These are phyloP conservation scores for Schoenoplectus tabernaemontani DNA, from an alignment of 202 grass and related monocot species.

Conservation along the genomic window DNA sequence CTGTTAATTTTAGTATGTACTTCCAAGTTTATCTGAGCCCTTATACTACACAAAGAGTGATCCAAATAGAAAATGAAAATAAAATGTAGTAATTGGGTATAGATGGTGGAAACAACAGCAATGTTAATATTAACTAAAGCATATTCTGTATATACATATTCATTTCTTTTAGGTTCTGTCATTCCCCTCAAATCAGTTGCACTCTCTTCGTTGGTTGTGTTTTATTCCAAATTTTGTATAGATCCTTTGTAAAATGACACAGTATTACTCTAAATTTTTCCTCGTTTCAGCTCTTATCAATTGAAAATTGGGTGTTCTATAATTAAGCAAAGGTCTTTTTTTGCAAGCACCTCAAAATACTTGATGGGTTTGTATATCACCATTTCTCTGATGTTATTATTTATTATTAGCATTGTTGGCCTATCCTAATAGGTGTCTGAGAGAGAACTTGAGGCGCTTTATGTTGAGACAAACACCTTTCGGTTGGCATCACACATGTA, in stretches of 20 bases:
- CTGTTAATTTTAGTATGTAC: background rate
- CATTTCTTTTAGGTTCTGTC: background rate
- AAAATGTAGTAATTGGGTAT: background rate
- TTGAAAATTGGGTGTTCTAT: background rate
- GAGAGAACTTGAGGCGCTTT: conserved; percentile 60
- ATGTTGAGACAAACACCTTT: conserved; percentile 85
- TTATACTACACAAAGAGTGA: background rate
- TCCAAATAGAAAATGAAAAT: background rate
- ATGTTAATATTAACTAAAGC: background rate
- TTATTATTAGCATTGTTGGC: background rate
- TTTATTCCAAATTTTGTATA: background rate
- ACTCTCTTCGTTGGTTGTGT: background rate
- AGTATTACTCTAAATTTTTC: background rate
- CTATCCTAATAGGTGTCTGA: conserved; percentile 31
- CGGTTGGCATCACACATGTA: conserved; percentile 81
- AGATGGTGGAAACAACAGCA: background rate
- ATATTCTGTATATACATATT: background rate
- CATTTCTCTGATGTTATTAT: background rate
- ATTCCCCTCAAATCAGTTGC: background rate
- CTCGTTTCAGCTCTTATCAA: background rate
- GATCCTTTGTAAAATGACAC: background rate
- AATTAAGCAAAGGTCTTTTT: background rate
- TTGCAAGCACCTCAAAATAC: background rate
- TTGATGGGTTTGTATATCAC: background rate
- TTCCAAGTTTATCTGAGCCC: background rate